phyloP scores from a whole-genome alignment of 1,284 basidiomycete species.

The Anthracocystis walkeri region DNA sequence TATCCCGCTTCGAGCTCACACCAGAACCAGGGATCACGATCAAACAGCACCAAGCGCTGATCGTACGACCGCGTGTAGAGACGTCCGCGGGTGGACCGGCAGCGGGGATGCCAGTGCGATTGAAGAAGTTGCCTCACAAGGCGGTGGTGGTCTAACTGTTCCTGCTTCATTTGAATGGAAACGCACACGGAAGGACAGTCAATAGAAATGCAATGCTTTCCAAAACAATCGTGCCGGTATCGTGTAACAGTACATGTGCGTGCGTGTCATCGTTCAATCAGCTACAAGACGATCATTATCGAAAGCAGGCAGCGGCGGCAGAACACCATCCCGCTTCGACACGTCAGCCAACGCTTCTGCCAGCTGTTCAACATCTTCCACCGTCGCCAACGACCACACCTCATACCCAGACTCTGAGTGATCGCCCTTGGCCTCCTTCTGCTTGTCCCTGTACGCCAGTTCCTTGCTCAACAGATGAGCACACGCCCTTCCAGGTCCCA shows the following conservation, averaged over 20 bases:
- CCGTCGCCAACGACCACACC: constrained; percentile 62
- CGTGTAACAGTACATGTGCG: neutral
- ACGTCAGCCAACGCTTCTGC: constrained; percentile 39
- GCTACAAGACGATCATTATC: constrained; percentile 33
- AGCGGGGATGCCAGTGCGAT: constrained; percentile 45
- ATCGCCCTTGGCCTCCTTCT: constrained; percentile 26
- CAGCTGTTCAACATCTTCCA: constrained; percentile 59
- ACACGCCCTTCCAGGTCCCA: constrained; percentile 65
- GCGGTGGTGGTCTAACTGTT: neutral
- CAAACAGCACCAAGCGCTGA: constrained; percentile 44
- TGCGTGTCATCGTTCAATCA: constrained; percentile 11
- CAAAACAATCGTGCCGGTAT: neutral
- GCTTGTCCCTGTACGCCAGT: constrained; percentile 56
- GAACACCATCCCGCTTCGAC: constrained; percentile 18
- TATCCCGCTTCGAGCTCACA: constrained; percentile 33
- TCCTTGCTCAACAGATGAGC: constrained; percentile 67
- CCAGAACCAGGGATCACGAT: constrained; percentile 37
- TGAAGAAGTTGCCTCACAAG: constrained; percentile 18
- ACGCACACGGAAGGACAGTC: neutral
- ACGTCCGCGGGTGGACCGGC: constrained; percentile 4
- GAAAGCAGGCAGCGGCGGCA: constrained; percentile 18
- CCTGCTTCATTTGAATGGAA: neutral
- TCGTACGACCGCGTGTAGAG: constrained; percentile 45
- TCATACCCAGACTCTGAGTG: constrained; percentile 43
- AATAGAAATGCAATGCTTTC: constrained; percentile 1